Conservation (phyloP, 23 red algal species). For the Gracilaria caudata region DNA sequence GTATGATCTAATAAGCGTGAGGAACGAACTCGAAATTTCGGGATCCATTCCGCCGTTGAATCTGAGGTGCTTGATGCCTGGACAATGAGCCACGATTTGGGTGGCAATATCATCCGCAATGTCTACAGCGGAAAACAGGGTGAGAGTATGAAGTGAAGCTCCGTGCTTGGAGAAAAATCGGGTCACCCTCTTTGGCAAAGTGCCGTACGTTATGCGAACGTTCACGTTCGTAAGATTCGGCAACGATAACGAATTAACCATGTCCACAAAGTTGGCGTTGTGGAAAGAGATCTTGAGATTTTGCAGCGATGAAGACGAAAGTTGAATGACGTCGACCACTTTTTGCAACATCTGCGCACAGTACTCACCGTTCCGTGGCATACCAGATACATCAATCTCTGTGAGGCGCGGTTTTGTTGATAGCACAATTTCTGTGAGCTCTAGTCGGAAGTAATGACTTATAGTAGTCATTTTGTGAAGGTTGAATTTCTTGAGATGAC, state of each 20-base stretch:
- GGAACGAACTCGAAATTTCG: neutral
- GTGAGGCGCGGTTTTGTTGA: neutral
- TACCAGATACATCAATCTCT: neutral
- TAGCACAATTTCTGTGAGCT: neutral
- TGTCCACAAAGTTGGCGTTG: neutral
- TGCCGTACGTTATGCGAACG: neutral
- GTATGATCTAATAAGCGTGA: neutral
- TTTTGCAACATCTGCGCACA: neutral
- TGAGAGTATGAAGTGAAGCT: neutral
- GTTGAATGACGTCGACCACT: neutral
- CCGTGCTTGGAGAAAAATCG: neutral
- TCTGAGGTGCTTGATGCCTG: neutral
- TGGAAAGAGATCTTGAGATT: neutral
- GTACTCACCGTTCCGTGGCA: neutral
- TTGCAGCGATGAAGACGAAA: slow-evolving; percentile 1
- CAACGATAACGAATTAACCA: neutral
- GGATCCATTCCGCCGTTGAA: slow-evolving; percentile 24
- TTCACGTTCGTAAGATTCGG: neutral
- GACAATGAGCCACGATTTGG: neutral
- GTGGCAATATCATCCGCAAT: neutral
- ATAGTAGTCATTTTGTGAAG: neutral
- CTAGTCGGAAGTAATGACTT: neutral
- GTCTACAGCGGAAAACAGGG: neutral
- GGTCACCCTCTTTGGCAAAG: neutral
- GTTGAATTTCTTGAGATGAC: neutral